These are phyloP conservation scores for Aspergillus sp. DNA, from an alignment of 2,329 filamentous ascomycete genomes.

Conservation along the genomic window DNA sequence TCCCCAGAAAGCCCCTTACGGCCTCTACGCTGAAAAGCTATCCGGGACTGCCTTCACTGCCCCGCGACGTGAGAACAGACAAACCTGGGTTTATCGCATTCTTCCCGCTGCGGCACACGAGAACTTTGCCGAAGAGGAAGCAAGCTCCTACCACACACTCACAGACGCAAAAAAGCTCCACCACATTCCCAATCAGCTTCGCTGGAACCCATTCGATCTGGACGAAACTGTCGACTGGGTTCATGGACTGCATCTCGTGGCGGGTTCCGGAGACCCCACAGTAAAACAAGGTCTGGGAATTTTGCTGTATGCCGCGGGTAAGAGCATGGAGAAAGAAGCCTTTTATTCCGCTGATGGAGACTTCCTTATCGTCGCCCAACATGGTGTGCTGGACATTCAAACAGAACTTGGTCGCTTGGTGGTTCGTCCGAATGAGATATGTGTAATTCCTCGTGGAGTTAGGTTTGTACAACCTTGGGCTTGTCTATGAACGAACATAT, in stretches of 20 bases:
- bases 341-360: constrained; percentile 86
- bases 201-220: constrained; percentile 77
- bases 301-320: constrained; percentile 75
- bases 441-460: constrained; percentile 71
- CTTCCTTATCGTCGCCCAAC: constrained; percentile 72
- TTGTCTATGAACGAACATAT: background rate
- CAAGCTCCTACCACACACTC: constrained; percentile 47
- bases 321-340: constrained; percentile 73
- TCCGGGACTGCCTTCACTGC: constrained; percentile 72
- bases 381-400: constrained; percentile 71
- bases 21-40: constrained; percentile 79
- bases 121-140: constrained; percentile 47
- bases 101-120: constrained; percentile 63
- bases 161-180: constrained; percentile 57
- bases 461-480: constrained; percentile 37
- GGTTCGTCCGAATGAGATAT: constrained; percentile 76
- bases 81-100: constrained; percentile 72
- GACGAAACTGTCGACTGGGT: constrained; percentile 69
- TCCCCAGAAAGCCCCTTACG: constrained; percentile 75
- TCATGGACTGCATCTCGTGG: constrained; percentile 68
- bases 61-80: constrained; percentile 66
- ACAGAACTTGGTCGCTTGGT: constrained; percentile 74
- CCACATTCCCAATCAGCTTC: constrained; percentile 76
- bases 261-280: constrained; percentile 75
- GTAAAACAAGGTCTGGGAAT: constrained; percentile 78